phyloP scores from a whole-genome alignment of 176 grass and related monocot species.

The Oryza longistaminata region DNA sequence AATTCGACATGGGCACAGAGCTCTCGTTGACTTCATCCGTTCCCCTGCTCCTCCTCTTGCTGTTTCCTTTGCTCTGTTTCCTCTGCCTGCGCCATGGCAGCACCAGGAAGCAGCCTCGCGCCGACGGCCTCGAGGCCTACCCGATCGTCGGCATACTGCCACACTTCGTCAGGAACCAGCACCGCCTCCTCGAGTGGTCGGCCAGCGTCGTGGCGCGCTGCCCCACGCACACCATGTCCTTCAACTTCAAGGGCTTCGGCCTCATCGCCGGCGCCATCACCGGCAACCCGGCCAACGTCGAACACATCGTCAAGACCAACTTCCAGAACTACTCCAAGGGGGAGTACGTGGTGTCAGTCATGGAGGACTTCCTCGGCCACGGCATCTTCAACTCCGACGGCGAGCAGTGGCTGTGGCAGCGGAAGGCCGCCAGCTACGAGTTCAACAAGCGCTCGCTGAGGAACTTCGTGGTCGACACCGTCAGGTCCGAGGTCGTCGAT shows the following conservation, averaged over 20 bases:
- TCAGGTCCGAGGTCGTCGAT: constrained; percentile 41
- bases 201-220: constrained; percentile 43
- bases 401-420: constrained; percentile 63
- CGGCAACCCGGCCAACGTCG: constrained; percentile 55
- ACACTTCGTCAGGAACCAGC: constrained; percentile 47
- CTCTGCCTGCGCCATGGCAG: constrained; percentile 3
- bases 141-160: constrained; percentile 54
- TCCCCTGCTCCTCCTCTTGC: constrained; percentile 2
- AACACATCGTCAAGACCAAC: constrained; percentile 59
- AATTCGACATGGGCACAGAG: constrained; percentile 16
- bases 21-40: constrained; percentile 15
- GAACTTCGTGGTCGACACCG: constrained; percentile 36
- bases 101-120: constrained; percentile 25
- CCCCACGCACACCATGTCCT: constrained; percentile 59
- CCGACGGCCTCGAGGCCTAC: constrained; percentile 46
- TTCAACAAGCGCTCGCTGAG: constrained; percentile 59
- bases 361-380: constrained; percentile 69
- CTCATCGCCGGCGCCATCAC: constrained; percentile 49
- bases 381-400: constrained; percentile 83
- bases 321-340: constrained; percentile 68
- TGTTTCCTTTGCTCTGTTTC: constrained; percentile 24
- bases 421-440: constrained; percentile 63
- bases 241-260: constrained; percentile 31
- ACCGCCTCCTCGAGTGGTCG: constrained; percentile 57
- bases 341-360: constrained; percentile 11